These are phyloP conservation scores for Penicillium nordicum DNA, from an alignment of 2,329 filamentous ascomycete species.

Conservation along the genomic window DNA sequence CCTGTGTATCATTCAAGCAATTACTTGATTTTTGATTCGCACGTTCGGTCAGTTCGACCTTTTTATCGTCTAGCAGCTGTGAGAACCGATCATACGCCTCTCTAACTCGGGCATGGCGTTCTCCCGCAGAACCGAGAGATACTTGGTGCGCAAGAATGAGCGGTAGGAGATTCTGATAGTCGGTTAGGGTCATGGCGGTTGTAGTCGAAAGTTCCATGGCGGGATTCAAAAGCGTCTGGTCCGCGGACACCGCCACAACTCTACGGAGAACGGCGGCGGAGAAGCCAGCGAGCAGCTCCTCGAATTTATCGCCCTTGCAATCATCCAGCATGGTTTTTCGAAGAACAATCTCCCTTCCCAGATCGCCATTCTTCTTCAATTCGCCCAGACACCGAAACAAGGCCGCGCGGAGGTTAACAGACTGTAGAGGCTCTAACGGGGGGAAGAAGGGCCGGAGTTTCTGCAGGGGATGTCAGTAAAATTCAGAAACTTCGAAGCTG, in stretches of 20 bases:
- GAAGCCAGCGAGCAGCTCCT: slow-evolving; percentile 79
- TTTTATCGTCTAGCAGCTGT: slow-evolving; percentile 61
- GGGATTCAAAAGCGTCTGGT: slow-evolving; percentile 45
- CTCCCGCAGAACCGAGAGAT: slow-evolving; percentile 59
- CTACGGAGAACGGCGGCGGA: slow-evolving; percentile 79
- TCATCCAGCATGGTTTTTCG: slow-evolving; percentile 97
- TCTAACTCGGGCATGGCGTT: slow-evolving; percentile 58
- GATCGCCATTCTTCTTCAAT: slow-evolving; percentile 78
- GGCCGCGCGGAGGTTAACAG: slow-evolving; percentile 80
- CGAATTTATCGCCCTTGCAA: slow-evolving; percentile 85
- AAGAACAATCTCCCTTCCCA: slow-evolving; percentile 75
- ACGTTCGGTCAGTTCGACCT: slow-evolving; percentile 49
- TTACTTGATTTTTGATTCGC: slow-evolving; percentile 27
- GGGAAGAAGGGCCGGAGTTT: slow-evolving; percentile 91
- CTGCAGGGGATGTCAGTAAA: slow-evolving; percentile 45
- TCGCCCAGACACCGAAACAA: slow-evolving; percentile 77
- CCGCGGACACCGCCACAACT: slow-evolving; percentile 47
- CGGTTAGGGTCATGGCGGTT: slow-evolving; percentile 26
- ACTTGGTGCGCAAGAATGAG: slow-evolving; percentile 71
- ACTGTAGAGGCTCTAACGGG: slow-evolving; percentile 83
- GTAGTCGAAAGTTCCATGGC: slow-evolving; percentile 58
- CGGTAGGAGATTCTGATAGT: slow-evolving; percentile 51
- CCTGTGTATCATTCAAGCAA: slow-evolving; percentile 29
- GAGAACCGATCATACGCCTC: slow-evolving; percentile 62
- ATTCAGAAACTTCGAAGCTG: neutral